phyloP scores from a whole-genome alignment of 257 asterid species.

The Thymus quinquecostatus region DNA sequence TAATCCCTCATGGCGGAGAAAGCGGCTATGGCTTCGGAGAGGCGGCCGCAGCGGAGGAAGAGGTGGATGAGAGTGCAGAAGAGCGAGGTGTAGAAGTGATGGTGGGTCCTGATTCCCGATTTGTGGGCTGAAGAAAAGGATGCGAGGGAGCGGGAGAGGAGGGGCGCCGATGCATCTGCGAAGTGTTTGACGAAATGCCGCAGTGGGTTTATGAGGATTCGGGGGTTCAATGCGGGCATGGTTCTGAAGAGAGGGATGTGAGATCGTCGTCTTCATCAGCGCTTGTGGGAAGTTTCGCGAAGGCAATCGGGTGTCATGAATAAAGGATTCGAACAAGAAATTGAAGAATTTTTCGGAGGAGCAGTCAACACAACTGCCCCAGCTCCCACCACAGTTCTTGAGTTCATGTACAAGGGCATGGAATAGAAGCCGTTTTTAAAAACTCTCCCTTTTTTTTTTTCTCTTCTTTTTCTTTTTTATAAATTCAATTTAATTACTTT shows the following conservation, averaged over 20 bases:
- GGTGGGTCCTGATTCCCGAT: constrained; percentile 28
- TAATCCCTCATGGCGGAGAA: constrained; percentile 70
- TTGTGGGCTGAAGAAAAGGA: constrained; percentile 24
- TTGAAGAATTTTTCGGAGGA: neutral
- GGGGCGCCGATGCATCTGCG: constrained; percentile 22
- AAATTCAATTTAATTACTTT: too few species aligned
- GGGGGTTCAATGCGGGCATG: constrained; percentile 4
- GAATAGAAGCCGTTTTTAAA: too few species aligned
- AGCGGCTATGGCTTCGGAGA: constrained; percentile 61
- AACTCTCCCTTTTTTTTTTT: too few species aligned
- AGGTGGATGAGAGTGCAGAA: constrained; percentile 87
- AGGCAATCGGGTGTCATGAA: constrained; percentile 5
- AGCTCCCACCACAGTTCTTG: too few species aligned
- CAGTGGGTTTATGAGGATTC: constrained; percentile 36
- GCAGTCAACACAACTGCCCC: neutral
- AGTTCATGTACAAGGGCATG: too few species aligned
- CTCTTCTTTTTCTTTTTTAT: too few species aligned
- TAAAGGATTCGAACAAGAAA: constrained; percentile 1
- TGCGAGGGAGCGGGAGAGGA: constrained; percentile 20
- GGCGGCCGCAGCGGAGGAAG: constrained; percentile 77
- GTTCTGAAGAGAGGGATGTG: neutral
- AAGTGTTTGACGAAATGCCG: constrained; percentile 58
- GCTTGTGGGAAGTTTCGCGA: neutral
- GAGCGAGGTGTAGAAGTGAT: constrained; percentile 55
- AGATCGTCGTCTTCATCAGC: constrained; percentile 32